Evolutionary conservation across 1,139 yeast genomes (phyloP), one percentile per base, ranked within the genome.

Genomic region (Suhomyces panamericanus): DNA sequence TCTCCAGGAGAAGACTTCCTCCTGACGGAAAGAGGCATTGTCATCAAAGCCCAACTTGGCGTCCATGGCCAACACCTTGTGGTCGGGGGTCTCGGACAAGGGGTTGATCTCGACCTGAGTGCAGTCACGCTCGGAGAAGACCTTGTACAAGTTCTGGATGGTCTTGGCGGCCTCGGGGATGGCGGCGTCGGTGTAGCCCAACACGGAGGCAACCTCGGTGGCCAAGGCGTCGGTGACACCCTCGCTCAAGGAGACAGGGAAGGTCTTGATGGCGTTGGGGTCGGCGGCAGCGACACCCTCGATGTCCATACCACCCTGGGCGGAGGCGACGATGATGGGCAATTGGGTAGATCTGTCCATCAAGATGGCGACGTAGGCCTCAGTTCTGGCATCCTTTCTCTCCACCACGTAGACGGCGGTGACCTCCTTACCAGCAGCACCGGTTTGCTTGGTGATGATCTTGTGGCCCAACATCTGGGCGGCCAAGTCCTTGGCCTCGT

Each of bases 231-330:
- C 88, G 55, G 95, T 83, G 62, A 95, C 87, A 63, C 97, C 97
- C 47, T 71, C 70, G 55, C 84, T 80, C 61, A 89, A 78, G 56
- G 85, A 84, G 49, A 93, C 83, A 57, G 87, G 78, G 81, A 85
- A 89, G 55, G 95, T 84, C 76, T 89, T 86, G 75, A 93, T 95
- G 57, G 96, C 96, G 49, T 80, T 82, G 46, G 99, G 99, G 71
- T 81, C 86, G 59, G 80, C 83, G 58, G 86, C 86, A 50, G 99
- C 99, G 56, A 95, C 98, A 68, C 96, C 96, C 78, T 93, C 99
- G 64, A 93, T 95, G 73, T 93, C 97, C 96, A 95, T 91, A 78
- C 99, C 99, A 77, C 99, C 99, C 76, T 93, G 95, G 56, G 96
- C 77, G 32, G 97, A 89, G 39, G 96, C 97, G 56, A 93, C 96